Base-by-base conservation (phyloP, 2,329 filamentous ascomycete genomes). In the Monosporascus sp. region DNA sequence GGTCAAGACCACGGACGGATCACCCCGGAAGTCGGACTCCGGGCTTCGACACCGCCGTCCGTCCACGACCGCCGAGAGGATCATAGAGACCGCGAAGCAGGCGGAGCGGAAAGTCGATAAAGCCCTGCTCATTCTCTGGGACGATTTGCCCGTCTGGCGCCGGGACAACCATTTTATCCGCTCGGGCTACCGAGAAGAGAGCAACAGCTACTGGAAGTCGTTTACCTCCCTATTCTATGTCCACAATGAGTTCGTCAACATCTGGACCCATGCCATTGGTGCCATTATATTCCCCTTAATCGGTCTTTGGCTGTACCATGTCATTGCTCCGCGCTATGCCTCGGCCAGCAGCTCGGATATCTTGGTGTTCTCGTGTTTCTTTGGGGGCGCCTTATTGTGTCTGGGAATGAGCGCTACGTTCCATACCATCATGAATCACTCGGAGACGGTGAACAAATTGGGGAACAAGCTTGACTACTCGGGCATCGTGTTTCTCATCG, bases 401-500 rank as follows among this genome's bases (percentile, higher is more conserved):
- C 74, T 94, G 50, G 86, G 87, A 22, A 89, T 92, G 85, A 91
- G 87, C 61, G 88, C 90, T 5, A 88, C 87, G 3, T 99, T 85
- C 67, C 94, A 99, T 68, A 81, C 89, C 2, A 81, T 97, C 47
- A 84, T 80, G 22, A 96, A 97, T 60, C 94, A 99, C 70, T 94
- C 89, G 18, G 82, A 84, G 38, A 71, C 72, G 2, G 89, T 97
- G 15, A 85, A 88, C 2, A 85, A 82, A 56, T 89, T 90, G 76
- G 92, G 92, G 11, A 97, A 97, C 68, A 90, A 96, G 69, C 75
- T 97, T 52, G 94, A 99, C 68, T 97, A 99, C 68, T 83, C 93
- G 5, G 94, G 94, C 6, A 99, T 99, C 61, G 89, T 97, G 31
- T 83, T 86, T 48, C 75, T 99, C 60, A 97, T 97, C 54, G 89